A percentile compares a stretch with the other conserved stretches of the same genome.
Evolutionary conservation across 257 asterid species (phyloP).

Genomic region (Phtheirospermum japonicum): DNA sequence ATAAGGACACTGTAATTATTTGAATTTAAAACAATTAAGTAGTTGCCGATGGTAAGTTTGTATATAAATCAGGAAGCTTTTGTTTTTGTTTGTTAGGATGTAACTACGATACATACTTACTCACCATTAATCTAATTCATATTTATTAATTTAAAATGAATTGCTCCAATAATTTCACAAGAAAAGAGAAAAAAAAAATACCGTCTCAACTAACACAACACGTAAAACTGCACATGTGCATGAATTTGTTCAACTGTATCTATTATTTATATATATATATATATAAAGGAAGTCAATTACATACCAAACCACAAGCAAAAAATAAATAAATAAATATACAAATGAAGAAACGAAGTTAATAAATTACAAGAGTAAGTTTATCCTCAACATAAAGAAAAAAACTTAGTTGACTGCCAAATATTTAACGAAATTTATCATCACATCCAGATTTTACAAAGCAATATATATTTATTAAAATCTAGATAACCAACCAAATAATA

Average conservation of each 20-base stretch:
- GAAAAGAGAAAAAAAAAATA: not conserved
- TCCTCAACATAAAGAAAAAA: constrained; percentile 10
- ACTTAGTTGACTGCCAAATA: constrained; percentile 31
- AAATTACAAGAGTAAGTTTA: constrained; percentile 25
- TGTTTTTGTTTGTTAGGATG: constrained; percentile 16
- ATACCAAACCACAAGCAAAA: constrained; percentile 26
- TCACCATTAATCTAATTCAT: constrained; percentile 22
- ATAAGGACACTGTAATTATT: not conserved
- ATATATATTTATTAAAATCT: not conserved
- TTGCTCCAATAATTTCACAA: constrained; percentile 14
- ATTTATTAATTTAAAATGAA: constrained; percentile 17
- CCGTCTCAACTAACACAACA: constrained; percentile 23
- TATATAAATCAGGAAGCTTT: constrained; percentile 1
- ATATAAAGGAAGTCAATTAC: constrained; percentile 20
- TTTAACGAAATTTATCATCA: not conserved
- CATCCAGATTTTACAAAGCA: not conserved
- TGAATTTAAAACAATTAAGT: not conserved
- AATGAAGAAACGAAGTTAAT: not conserved
- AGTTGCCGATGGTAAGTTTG: not conserved
- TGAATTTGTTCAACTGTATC: constrained; percentile 36
- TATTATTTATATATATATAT: constrained; percentile 5
- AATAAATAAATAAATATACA: constrained; percentile 10
- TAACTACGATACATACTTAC: constrained; percentile 22
- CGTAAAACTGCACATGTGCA: constrained; percentile 31
- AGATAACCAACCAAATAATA: constrained; percentile 31